phyloP scores from a whole-genome alignment of 2,329 filamentous ascomycete genomes.

The Beauveria pseudobassiana region DNA sequence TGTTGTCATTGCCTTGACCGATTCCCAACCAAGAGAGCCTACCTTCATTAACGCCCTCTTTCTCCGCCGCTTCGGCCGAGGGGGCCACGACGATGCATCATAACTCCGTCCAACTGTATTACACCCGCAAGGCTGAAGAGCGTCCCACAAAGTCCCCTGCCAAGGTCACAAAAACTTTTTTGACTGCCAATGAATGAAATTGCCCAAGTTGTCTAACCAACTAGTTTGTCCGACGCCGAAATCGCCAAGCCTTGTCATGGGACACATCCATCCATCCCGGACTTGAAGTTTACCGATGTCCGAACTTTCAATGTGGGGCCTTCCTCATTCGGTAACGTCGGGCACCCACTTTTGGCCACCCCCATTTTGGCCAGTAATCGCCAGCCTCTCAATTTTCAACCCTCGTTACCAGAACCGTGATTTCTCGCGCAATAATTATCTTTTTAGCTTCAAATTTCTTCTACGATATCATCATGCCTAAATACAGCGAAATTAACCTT shows the following conservation, averaged over 20 bases:
- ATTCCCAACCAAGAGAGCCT: background rate
- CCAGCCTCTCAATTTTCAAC: no score
- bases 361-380: no score
- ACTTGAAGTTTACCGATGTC: constrained; percentile 7
- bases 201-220: background rate
- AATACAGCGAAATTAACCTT: no score
- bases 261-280: background rate
- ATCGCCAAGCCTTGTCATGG: background rate
- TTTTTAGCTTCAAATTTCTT: no score
- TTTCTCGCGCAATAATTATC: no score
- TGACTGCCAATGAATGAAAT: background rate
- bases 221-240: background rate
- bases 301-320: background rate
- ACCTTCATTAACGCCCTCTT: background rate
- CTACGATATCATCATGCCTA: no score
- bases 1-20: no score
- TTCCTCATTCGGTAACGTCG: no score
- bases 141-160: background rate
- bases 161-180: background rate
- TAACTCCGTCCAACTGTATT: background rate
- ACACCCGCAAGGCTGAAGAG: background rate
- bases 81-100: background rate
- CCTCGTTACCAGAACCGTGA: no score
- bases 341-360: no score
- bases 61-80: background rate